These are phyloP conservation scores for Boletus tomentosulus DNA, from an alignment of 768 basidiomycete species.

Conservation along the genomic window DNA sequence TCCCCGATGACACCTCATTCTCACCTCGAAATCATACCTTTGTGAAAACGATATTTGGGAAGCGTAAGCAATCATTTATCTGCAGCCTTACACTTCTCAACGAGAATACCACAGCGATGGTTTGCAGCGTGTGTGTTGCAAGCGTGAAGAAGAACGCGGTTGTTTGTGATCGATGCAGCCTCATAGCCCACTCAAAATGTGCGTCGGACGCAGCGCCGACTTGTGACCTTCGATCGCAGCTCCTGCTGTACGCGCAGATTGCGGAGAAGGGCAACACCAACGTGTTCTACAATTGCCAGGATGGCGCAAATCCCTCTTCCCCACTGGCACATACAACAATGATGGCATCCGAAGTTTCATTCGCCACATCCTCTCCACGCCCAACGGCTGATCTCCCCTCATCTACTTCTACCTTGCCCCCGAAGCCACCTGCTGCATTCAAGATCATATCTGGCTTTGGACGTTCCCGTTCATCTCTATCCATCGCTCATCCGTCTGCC, in stretches of 20 bases:
- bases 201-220: constrained; percentile 68
- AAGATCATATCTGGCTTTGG: constrained; percentile 64
- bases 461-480: constrained; percentile 56
- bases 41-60: constrained; percentile 89
- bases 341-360: constrained; percentile 56
- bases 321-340: constrained; percentile 20
- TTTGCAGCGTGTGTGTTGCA: constrained; percentile 77
- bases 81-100: constrained; percentile 1
- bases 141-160: constrained; percentile 84
- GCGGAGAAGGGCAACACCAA: constrained; percentile 65
- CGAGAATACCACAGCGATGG: constrained; percentile 55
- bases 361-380: constrained; percentile 43
- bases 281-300: constrained; percentile 50
- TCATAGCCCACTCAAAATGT: constrained; percentile 83
- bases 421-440: constrained; percentile 55
- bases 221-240: constrained; percentile 77
- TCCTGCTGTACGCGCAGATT: constrained; percentile 75
- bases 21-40: constrained; percentile 75
- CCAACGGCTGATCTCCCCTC: constrained; percentile 45
- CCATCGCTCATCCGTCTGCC: constrained; percentile 35
- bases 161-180: constrained; percentile 83
- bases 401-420: constrained; percentile 23
- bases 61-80: constrained; percentile 57
- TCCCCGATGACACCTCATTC: constrained; percentile 37
- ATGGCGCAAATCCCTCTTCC: constrained; percentile 30